phyloP scores from a whole-genome alignment of 192 early-diverging fungal species.

The Phycomyces blakesleeanus region DNA sequence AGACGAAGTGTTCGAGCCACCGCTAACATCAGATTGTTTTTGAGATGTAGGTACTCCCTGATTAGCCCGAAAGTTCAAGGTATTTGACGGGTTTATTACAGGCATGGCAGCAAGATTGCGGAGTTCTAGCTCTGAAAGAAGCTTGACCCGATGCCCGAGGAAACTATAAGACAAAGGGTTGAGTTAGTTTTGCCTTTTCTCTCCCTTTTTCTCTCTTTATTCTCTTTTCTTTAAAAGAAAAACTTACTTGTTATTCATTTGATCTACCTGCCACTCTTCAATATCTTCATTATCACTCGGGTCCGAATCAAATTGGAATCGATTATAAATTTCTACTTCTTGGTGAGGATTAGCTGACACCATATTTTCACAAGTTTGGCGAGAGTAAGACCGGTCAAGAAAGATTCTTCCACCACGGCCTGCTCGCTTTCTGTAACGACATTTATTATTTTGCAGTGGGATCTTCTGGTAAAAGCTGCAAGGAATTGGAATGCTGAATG shows the following conservation, averaged over 20 bases:
- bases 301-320: conserved; percentile 43
- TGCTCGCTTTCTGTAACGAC: conserved; percentile 54
- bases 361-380: no score
- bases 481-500: conserved; percentile 28
- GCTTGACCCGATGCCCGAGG: conserved; percentile 38
- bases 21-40: not conserved
- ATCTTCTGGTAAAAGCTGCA: conserved; percentile 15
- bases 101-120: conserved; percentile 43
- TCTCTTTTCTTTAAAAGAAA: no score
- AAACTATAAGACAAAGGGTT: conserved; percentile 18
- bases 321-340: conserved; percentile 26
- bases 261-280: conserved; percentile 40
- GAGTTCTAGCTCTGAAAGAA: conserved; percentile 44
- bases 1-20: not conserved
- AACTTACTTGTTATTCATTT: conserved; percentile 38
- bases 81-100: conserved; percentile 18
- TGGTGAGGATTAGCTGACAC: not conserved
- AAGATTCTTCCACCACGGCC: conserved; percentile 78
- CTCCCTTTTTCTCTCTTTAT: not conserved
- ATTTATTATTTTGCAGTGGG: conserved; percentile 18
- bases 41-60: not conserved
- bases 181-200: not conserved
- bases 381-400: conserved; percentile 57
- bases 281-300: conserved; percentile 40
- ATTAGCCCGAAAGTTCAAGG: conserved; percentile 9